Percentiles rank a stretch among this genome's conserved stretches.
These are phyloP conservation scores for Sambucus nigra DNA, from an alignment of 129 eudicot genomes.

Conservation along the genomic window DNA sequence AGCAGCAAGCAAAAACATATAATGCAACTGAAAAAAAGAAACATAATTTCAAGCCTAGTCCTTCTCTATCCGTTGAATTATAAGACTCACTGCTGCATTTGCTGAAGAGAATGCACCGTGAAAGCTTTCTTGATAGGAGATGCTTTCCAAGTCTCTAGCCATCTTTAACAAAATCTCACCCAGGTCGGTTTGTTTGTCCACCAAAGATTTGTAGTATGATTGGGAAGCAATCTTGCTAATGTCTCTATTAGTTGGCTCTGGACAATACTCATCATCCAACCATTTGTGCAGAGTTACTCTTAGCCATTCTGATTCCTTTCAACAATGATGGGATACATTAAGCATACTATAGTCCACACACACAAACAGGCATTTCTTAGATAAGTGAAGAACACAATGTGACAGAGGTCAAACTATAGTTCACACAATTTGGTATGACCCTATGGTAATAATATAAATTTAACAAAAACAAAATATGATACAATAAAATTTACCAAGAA, in stretches of 20 bases:
- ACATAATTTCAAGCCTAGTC: constrained; percentile 34
- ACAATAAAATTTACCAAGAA: no score
- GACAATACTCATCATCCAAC: constrained; percentile 91
- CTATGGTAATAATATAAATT: no score
- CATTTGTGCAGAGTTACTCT: constrained; percentile 72
- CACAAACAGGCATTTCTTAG: constrained; percentile 9
- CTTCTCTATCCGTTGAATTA: constrained; percentile 50
- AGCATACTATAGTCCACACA: background rate
- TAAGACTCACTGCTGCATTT: constrained; percentile 87
- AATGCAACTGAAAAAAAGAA: background rate
- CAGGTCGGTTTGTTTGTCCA: constrained; percentile 54
- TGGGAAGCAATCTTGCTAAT: constrained; percentile 74
- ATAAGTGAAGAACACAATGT: no score
- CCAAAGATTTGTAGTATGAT: constrained; percentile 59
- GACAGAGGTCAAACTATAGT: no score
- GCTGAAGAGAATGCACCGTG: constrained; percentile 95
- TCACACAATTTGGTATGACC: no score
- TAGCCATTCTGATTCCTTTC: constrained; percentile 94
- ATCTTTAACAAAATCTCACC: constrained; percentile 75
- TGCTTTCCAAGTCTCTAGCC: constrained; percentile 63
- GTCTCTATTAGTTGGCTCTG: constrained; percentile 74
- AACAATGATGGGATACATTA: constrained; percentile 10
- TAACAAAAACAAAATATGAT: no score
- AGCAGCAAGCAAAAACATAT: background rate
- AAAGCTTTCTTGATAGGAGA: constrained; percentile 87